Evolutionary conservation across 2,329 filamentous ascomycete species (phyloP).

Genomic region (Beauveria sp.): DNA sequence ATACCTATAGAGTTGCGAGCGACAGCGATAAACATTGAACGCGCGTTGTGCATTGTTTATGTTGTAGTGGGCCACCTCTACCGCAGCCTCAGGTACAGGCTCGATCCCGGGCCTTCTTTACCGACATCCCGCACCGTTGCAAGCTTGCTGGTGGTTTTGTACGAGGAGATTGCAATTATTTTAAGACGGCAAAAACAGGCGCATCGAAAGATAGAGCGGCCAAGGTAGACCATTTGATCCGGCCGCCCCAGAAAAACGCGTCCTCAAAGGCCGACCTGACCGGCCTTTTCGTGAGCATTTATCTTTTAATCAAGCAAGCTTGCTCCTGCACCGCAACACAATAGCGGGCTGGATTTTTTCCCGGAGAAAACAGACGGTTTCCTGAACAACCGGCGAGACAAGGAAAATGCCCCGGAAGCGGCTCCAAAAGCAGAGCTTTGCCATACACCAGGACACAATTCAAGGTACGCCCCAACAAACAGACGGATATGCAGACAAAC

Average conservation of each 20-base stretch:
- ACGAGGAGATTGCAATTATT: not conserved
- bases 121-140: not conserved
- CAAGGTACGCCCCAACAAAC: constrained; percentile 13
- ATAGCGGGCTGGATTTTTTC: not conserved
- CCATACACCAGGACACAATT: constrained; percentile 25
- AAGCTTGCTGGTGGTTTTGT: not conserved
- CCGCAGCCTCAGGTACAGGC: not conserved
- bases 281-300: not conserved
- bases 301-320: not conserved
- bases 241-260: not conserved
- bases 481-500: not conserved
- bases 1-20: no score
- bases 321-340: not conserved
- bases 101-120: not conserved
- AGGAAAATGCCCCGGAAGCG: constrained; percentile 24
- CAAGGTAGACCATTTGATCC: not conserved
- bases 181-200: not conserved
- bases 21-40: not conserved
- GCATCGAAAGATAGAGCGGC: not conserved
- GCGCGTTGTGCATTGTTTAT: not conserved
- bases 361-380: not conserved
- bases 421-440: constrained; percentile 26
- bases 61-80: not conserved
- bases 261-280: not conserved
- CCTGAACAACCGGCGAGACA: not conserved